Evolutionary conservation across 192 early-diverging fungal genomes (phyloP), one percentile per base, ranked within the genome.

Genomic region (Linnemannia elongata): DNA sequence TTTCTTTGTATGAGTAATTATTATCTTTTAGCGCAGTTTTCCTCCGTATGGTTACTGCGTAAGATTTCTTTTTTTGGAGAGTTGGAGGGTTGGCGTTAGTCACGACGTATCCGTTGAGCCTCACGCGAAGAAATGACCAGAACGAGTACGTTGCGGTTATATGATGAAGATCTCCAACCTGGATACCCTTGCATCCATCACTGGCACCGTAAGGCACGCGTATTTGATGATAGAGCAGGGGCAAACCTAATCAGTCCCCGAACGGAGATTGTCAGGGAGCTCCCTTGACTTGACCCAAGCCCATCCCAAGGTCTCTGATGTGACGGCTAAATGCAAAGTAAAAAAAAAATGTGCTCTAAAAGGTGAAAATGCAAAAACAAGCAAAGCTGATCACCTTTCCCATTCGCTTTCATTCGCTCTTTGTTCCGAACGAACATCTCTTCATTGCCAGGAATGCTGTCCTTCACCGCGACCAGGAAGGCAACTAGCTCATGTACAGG

Each of bases 361-460:
- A 42, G 42, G 72, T 42, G 49, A 52, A 52, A 52, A 52, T 44
- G 22, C 18, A 27, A 47, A 52, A 52, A 74, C 42, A 35, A 74
- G 1, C 6, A 3, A 45, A 45, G 44, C 73, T 74, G 18, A 41
- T 42, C 30, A 74, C 30, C 73, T 74, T 74, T 49, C 30, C n/a
- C 18, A 13, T 17, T 74, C 35, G 30, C 55, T 15, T 63, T 12
- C 41, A 57, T 30, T 45, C 52, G 33, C 38, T 36, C 22, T n/a
- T 72, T 35, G 55, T 60, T 60, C 55, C 55, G 55, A 60, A 55
- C 17, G 22, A 60, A 60, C 22, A 30, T n/a, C 24, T 60, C 60
- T 66, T 24, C 60, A 66, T 33, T 66, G 12, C 8, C 47, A 52
- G 54, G 13, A 74, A 80, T 80, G 79, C 72, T 80, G 44, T 74